Conservation (phyloP, 1,139 yeast genomes). For the Yamadazyma trypodendri region DNA sequence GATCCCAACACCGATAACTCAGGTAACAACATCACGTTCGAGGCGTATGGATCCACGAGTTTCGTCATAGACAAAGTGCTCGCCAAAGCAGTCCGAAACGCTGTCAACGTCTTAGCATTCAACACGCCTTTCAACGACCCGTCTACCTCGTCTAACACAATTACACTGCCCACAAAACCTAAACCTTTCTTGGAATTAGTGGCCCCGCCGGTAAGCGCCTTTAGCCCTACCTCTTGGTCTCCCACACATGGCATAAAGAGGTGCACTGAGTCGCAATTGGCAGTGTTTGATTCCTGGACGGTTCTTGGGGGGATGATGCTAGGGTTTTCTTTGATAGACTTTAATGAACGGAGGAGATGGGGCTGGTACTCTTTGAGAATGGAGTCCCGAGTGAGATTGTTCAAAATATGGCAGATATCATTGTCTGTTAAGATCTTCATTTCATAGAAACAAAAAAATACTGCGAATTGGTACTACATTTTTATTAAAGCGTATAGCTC, state of each 20-base stretch:
- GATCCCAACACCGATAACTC: constrained; percentile 54
- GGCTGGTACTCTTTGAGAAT: constrained; percentile 28
- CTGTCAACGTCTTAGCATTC: constrained; percentile 61
- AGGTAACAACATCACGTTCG: constrained; percentile 18
- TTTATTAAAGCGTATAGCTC: too few relatives aligned
- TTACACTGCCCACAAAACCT: constrained; percentile 55
- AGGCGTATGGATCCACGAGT: constrained; percentile 20
- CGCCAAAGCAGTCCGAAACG: constrained; percentile 67
- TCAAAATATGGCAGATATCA: constrained; percentile 5
- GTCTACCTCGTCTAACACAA: constrained; percentile 47
- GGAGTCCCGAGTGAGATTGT: constrained; percentile 12
- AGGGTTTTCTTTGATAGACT: constrained; percentile 22
- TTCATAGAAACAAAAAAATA: too few relatives aligned
- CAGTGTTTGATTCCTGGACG: constrained; percentile 26
- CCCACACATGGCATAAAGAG: constrained; percentile 66
- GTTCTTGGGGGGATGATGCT: constrained; percentile 38
- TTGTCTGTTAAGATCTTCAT: constrained; percentile 12
- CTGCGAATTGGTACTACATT: too few relatives aligned
- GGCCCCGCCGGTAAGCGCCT: constrained; percentile 52
- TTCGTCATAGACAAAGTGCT: constrained; percentile 48
- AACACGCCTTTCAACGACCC: constrained; percentile 55
- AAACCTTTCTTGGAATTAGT: constrained; percentile 29
- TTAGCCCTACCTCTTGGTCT: constrained; percentile 43
- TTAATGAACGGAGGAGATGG: constrained; percentile 24
- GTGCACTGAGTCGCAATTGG: constrained; percentile 41